A percentile compares a stretch with the other conserved stretches of the same genome.
Evolutionary conservation across 371 early-diverging fungal genomes (phyloP).

Genomic region (Batrachochytrium dendrobatidis): DNA sequence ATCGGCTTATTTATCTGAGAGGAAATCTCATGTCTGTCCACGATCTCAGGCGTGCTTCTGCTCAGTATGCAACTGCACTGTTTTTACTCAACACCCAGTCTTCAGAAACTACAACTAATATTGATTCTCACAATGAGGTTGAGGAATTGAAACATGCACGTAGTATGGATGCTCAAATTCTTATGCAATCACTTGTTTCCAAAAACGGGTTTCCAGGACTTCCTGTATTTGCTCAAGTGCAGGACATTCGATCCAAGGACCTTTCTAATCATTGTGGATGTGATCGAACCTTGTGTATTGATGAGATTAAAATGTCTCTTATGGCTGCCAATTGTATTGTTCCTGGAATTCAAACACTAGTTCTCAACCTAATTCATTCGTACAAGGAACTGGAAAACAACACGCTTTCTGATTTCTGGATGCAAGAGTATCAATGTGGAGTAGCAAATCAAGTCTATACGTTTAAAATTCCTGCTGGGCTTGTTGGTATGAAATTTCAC

Average conservation of each 20-base stretch:
- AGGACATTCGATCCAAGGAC: conserved; percentile 36
- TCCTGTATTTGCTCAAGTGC: conserved; percentile 37
- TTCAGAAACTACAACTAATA: no score
- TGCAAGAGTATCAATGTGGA: conserved; percentile 36
- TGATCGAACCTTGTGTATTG: conserved; percentile 36
- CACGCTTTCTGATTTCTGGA: conserved; percentile 17
- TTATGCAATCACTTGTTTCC: conserved; percentile 36
- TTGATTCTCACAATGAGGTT: conserved; percentile 17
- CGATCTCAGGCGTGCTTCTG: conserved; percentile 31
- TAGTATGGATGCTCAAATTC: conserved; percentile 31
- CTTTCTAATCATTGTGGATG: conserved; percentile 35
- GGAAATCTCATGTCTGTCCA: conserved; percentile 26
- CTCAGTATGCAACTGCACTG: conserved; percentile 31
- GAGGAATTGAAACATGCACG: conserved; percentile 28
- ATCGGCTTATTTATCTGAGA: conserved; percentile 27
- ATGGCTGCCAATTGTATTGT: conserved; percentile 34
- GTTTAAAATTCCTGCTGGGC: conserved; percentile 34
- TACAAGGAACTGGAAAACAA: conserved; percentile 18
- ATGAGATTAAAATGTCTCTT: conserved; percentile 37
- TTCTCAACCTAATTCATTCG: conserved; percentile 35
- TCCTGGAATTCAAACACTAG: conserved; percentile 35
- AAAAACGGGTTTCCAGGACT: conserved; percentile 35
- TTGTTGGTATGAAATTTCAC: conserved; percentile 26
- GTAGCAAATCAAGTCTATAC: conserved; percentile 35
- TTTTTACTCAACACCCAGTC: conserved; percentile 34